Evolutionary conservation across 345 rosid species (phyloP).

Genomic region (Eucalyptus coolabah): DNA sequence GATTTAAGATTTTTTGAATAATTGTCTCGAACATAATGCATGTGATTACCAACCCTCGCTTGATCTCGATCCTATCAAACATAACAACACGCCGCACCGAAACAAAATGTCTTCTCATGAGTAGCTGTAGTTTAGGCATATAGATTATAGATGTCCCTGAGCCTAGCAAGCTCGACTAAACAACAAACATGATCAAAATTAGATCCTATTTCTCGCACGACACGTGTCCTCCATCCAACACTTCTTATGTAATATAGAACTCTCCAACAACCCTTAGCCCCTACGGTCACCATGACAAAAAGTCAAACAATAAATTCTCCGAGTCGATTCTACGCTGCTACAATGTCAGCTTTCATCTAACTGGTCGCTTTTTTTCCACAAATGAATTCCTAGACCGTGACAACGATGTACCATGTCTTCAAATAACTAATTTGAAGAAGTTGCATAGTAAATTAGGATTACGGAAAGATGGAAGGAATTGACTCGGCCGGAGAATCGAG

Average conservation of each 20-base stretch:
- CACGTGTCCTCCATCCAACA: background rate
- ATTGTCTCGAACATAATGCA: background rate
- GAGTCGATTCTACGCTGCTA: background rate
- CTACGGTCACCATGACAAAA: background rate
- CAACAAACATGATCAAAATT: background rate
- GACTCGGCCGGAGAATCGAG: background rate
- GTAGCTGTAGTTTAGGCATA: background rate
- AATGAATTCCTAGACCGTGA: background rate
- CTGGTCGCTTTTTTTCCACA: background rate
- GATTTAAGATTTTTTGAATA: fast-evolving
- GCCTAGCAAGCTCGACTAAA: background rate
- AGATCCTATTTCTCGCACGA: background rate
- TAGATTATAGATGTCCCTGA: background rate
- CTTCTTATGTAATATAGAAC: background rate
- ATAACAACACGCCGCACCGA: background rate
- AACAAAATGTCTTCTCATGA: background rate
- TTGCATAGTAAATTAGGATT: background rate
- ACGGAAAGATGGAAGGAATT: background rate
- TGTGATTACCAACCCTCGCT: background rate
- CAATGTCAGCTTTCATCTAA: background rate
- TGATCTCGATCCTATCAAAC: background rate
- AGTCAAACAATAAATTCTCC: background rate
- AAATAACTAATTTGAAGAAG: background rate
- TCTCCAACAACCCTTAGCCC: background rate
- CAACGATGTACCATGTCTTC: background rate